Conservation (phyloP, 1,284 basidiomycete genomes). For the Trichosporon asahii region DNA sequence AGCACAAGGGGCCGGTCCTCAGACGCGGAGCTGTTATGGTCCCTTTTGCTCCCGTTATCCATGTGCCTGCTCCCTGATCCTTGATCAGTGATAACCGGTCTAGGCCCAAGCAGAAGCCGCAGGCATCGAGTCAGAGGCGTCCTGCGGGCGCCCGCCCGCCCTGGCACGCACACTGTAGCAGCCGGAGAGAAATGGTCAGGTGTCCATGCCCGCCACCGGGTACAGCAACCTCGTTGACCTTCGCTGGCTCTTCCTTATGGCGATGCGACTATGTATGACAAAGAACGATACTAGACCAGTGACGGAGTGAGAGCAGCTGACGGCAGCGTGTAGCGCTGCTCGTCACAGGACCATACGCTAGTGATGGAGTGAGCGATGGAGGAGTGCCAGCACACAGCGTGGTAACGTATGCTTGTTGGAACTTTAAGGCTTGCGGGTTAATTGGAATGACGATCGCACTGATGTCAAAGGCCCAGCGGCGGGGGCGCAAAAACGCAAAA, state of each 20-base stretch:
- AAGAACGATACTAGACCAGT: neutral
- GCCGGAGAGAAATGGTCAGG: neutral
- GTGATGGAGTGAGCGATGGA: neutral
- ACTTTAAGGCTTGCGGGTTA: conserved; percentile 2
- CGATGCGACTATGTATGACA: neutral
- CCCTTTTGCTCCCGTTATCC: conserved; percentile 8
- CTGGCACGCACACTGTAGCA: neutral
- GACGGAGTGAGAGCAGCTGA: neutral
- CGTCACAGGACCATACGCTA: neutral
- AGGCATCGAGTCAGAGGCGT: neutral
- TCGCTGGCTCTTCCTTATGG: neutral
- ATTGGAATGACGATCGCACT: conserved; percentile 10
- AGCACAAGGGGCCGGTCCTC: neutral
- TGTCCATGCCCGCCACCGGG: conserved; percentile 1
- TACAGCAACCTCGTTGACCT: neutral
- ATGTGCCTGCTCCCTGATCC: neutral
- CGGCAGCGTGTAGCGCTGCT: neutral
- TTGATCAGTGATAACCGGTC: conserved; percentile 4
- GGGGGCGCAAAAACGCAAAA: neutral
- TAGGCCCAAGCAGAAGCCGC: neutral
- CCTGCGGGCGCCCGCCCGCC: neutral
- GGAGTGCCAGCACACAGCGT: neutral
- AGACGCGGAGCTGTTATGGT: conserved; percentile 6
- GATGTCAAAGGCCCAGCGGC: conserved; percentile 5
- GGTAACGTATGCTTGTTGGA: conserved; percentile 8